Evolutionary conservation across 352 stramenopile species (phyloP), one percentile per base, ranked within the genome.

Genomic region (Globisporangium okanoganense): DNA sequence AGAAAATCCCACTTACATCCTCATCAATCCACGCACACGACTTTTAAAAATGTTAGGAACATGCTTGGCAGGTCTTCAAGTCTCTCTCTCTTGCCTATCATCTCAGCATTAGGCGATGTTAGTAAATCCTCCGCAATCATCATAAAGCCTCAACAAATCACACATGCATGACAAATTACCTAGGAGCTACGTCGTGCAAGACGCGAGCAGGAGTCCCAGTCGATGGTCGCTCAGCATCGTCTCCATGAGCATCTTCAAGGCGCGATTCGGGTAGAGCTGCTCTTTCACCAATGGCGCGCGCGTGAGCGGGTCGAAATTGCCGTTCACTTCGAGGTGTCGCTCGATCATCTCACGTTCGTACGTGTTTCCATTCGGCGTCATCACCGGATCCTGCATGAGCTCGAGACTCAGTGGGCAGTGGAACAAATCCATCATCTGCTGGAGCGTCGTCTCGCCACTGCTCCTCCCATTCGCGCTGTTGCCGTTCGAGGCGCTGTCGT

Each of bases 311-410:
- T 92, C 82, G 44, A 89, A 92, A 27, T 82, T 76, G 52, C 82
- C 82, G 60, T 92, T 92, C 7, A 88, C 69, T 40, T 81, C 74
- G 12, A 92, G 64, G 51, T 92, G 82, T 24, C 77, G 73, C 51
- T 92, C 79, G 40, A 92, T 92, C 82, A 92, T 89, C 1, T 79
- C 74, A 35, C 82, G 82, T 40, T 92, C 82, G 61, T 88, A 92
- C 44, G 82, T 86, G 61, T 87, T 80, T n/a, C 82, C 82, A 18
- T 82, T 82, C 3, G 82, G 79, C 3, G 79, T 88, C 44, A 83
- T 88, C 3, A 92, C 82, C 1, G 82, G 82, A 50, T 92, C 79
- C 35, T 87, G 69, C 82, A 92, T 92, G n/a, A 85, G 45, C 58
- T 92, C 82, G 25, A 92, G 70, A 45, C 82, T 92, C 63, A 92